A percentile compares a stretch with the other conserved stretches of the same genome.
Evolutionary conservation across 331 rosid species (phyloP).

Genomic region (Rosa hybrid): DNA sequence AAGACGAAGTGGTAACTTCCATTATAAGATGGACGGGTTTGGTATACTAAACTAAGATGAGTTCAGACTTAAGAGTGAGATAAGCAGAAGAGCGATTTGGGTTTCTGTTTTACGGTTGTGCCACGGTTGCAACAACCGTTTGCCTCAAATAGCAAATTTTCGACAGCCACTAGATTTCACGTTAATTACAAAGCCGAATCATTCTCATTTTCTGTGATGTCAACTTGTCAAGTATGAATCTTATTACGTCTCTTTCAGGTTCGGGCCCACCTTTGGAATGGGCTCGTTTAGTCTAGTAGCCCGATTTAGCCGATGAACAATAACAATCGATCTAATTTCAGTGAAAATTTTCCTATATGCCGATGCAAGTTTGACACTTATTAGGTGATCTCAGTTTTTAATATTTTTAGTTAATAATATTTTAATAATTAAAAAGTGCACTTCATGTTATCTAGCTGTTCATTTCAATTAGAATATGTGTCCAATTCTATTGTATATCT

Average conservation of each 20-base stretch:
- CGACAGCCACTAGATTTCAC: neutral
- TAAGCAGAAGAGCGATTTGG: neutral
- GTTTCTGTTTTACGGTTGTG: constrained; percentile 16
- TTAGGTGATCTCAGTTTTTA: too few relatives aligned
- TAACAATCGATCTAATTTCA: too few relatives aligned
- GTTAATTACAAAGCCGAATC: neutral
- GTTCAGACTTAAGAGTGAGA: neutral
- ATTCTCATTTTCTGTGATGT: neutral
- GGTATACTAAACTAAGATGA: neutral
- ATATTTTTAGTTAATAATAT: too few relatives aligned
- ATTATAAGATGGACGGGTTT: constrained; percentile 20
- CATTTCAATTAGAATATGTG: too few relatives aligned
- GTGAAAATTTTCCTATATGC: too few relatives aligned
- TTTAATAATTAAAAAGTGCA: too few relatives aligned
- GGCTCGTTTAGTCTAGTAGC: neutral
- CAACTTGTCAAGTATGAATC: neutral
- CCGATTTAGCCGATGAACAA: neutral
- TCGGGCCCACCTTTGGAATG: neutral
- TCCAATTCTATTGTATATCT: too few relatives aligned
- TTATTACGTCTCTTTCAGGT: neutral
- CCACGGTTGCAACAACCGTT: constrained; percentile 41
- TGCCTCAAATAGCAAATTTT: neutral
- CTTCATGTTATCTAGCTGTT: too few relatives aligned
- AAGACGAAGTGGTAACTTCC: constrained; percentile 45
- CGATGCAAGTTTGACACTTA: too few relatives aligned